These are phyloP conservation scores for Polytrichum commune DNA, from an alignment of 225 moss, liverwort and hornwort species.

Conservation along the genomic window DNA sequence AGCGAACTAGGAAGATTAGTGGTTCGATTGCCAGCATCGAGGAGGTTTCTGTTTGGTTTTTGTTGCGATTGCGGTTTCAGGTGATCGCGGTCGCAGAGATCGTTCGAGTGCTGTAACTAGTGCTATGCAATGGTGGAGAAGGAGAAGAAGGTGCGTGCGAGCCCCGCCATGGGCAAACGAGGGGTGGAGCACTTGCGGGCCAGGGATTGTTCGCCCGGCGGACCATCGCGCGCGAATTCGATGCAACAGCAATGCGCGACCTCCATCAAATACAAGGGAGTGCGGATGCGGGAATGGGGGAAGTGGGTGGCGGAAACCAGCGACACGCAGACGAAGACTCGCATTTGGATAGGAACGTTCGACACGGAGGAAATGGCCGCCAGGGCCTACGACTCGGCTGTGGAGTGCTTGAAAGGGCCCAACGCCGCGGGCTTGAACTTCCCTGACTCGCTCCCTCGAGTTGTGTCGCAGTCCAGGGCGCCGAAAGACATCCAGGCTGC, in stretches of 20 bases:
- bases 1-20: too few relatives aligned
- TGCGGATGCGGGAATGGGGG: constrained; percentile 3
- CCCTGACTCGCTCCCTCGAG: background rate
- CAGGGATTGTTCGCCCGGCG: too few relatives aligned
- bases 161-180: too few relatives aligned
- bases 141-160: too few relatives aligned
- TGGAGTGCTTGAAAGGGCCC: background rate
- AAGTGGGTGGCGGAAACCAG: constrained; percentile 8
- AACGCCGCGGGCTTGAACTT: background rate
- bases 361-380: background rate
- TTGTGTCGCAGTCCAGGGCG: background rate
- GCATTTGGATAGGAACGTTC: constrained; percentile 2
- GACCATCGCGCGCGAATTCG: too few relatives aligned
- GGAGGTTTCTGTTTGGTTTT: too few relatives aligned
- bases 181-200: too few relatives aligned
- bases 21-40: too few relatives aligned
- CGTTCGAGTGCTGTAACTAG: too few relatives aligned
- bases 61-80: too few relatives aligned
- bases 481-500: background rate
- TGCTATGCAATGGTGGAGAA: too few relatives aligned
- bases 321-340: background rate
- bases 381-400: constrained; percentile 4
- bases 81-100: too few relatives aligned
- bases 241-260: background rate
- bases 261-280: constrained; percentile 1